Evolutionary conservation across 1,139 yeast species (phyloP).

Genomic region (Suhomyces bokatorum): DNA sequence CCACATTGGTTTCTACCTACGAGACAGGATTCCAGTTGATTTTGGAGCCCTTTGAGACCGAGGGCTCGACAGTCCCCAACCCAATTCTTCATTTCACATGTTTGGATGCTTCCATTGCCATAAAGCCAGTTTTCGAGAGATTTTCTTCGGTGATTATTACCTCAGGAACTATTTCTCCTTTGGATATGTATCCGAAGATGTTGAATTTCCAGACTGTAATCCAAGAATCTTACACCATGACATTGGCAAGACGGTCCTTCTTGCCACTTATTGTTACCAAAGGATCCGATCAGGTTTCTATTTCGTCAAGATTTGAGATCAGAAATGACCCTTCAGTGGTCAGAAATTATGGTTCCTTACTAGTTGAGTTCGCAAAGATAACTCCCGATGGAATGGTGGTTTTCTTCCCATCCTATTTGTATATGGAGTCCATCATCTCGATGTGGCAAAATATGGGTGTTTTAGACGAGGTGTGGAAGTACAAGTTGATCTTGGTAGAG

Average conservation of each 20-base stretch:
- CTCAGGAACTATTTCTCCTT: slow-evolving; percentile 96
- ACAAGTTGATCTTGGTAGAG: slow-evolving; percentile 91
- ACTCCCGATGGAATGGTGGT: slow-evolving; percentile 99
- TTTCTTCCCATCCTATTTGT: slow-evolving; percentile 92
- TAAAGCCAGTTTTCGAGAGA: slow-evolving; percentile 92
- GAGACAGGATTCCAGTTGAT: slow-evolving; percentile 90
- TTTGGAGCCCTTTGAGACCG: slow-evolving; percentile 94
- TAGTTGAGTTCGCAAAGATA: slow-evolving; percentile 89
- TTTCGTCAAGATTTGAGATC: slow-evolving; percentile 92
- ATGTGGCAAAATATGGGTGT: slow-evolving; percentile 99
- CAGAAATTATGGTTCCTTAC: slow-evolving; percentile 88
- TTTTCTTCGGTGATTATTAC: slow-evolving; percentile 94
- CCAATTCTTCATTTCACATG: slow-evolving; percentile 95
- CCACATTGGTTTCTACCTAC: slow-evolving; percentile 91
- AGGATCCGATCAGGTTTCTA: slow-evolving; percentile 97
- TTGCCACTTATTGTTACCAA: slow-evolving; percentile 95
- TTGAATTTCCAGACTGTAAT: slow-evolving; percentile 90
- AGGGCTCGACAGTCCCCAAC: slow-evolving; percentile 95
- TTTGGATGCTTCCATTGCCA: slow-evolving; percentile 96
- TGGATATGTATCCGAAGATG: slow-evolving; percentile 99
- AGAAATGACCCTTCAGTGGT: slow-evolving; percentile 98
- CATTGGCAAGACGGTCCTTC: slow-evolving; percentile 87
- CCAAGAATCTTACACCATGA: slow-evolving; percentile 95
- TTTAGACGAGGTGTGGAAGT: slow-evolving; percentile 97
- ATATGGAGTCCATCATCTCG: slow-evolving; percentile 96